Evolutionary conservation across 495 filamentous ascomycete species (phyloP).

Genomic region (Neurospora tetraspora): DNA sequence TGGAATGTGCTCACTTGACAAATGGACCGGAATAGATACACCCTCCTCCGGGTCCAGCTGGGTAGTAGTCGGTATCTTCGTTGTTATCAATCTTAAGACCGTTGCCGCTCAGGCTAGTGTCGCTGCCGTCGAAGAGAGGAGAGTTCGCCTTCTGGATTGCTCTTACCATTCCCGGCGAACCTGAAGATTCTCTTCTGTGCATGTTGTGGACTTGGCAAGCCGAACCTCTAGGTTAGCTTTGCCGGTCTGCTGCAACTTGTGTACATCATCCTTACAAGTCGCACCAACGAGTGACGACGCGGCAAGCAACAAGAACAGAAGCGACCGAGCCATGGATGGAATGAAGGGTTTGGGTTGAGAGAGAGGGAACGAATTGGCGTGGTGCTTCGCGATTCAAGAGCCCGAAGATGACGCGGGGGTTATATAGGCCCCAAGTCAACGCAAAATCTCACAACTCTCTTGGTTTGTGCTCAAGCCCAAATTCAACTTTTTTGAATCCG

Average conservation of each 20-base stretch:
- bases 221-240: conserved; percentile 26
- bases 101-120: conserved; percentile 52
- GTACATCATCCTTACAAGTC: conserved; percentile 24
- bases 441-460: neutral
- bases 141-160: conserved; percentile 27
- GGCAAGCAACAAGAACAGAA: neutral
- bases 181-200: conserved; percentile 36
- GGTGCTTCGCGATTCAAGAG: neutral
- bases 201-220: conserved; percentile 35
- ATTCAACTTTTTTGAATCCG: neutral
- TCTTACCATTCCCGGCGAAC: conserved; percentile 41
- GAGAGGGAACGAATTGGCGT: neutral
- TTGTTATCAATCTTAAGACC: conserved; percentile 36
- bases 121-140: conserved; percentile 55
- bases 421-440: neutral
- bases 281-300: neutral
- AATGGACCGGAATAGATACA: conserved; percentile 55
- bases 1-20: conserved; percentile 19
- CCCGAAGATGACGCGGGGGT: neutral
- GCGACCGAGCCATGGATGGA: neutral
- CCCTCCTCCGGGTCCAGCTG: conserved; percentile 55
- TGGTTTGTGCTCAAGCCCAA: neutral
- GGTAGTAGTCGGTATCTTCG: conserved; percentile 19
- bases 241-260: conserved; percentile 33
- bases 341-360: neutral